Evolutionary conservation across 1,284 basidiomycete species (phyloP), one percentile per base, ranked within the genome.

Genomic region (Lentinus polychrous): DNA sequence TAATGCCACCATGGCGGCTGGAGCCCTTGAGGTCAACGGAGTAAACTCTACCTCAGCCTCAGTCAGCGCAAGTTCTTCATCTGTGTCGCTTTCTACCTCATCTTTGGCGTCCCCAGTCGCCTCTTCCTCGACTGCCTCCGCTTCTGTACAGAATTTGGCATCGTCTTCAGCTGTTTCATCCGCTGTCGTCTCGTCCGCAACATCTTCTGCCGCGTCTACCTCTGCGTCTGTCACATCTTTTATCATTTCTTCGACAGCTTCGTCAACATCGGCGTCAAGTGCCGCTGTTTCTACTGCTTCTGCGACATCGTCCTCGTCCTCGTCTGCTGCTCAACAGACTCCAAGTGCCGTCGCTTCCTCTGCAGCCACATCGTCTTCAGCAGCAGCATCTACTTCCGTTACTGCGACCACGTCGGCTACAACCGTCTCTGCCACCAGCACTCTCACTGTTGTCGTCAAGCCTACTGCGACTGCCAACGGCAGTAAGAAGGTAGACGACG

Each of bases 401-500:
- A 7, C 14, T 22, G 3, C 39, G 17, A 22, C 8, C 18, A 40
- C 39, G 10, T 20, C 17, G 17, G 22, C 39, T 6, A 12, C 8
- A 3, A 22, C 39, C 3, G 39, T 40, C 39, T 8, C 39, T 23
- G 33, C 34, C 17, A 47, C 49, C 17, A n/a, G 27, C n/a, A 51
- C 45, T n/a, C 20, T 39, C 12, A 53, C 52, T 18, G 52, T 57
- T 12, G 54, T 52, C 7, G 38, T 50, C 31, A 50, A 45, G 17
- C 44, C 46, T 3, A 27, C 50, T 45, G 43, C 41, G 12, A 43
- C 33, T 12, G 8, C 12, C 18, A 24, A 27, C 22, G 38, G 14
- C 15, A 20, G n/a, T 34, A 49, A 53, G 46, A 39, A 51, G 47
- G 49, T 46, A 18, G 52, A 49, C 35, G 43, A 55, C 12, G 51